Percentiles rank a stretch among this genome's conserved stretches.
These are phyloP conservation scores for Beauveria asiatica DNA, from an alignment of 2,329 filamentous ascomycete species.

Conservation along the genomic window DNA sequence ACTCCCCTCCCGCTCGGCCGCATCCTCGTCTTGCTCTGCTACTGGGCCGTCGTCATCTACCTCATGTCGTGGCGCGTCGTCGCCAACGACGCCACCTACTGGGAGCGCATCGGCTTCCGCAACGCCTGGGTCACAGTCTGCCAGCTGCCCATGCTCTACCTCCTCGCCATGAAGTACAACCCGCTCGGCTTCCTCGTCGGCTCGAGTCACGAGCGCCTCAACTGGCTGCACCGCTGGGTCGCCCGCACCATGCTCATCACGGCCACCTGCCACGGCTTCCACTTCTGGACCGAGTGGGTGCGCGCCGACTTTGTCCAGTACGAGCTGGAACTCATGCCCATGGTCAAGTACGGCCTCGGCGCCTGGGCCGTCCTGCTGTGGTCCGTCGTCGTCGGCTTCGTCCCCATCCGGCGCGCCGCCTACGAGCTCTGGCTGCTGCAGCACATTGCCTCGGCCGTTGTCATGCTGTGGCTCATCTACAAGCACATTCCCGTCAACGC, in stretches of 20 bases:
- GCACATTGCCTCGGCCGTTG: slow-evolving; percentile 52
- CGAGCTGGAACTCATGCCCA: slow-evolving; percentile 52
- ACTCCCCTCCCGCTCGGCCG: slow-evolving; percentile 52
- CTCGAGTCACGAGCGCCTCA: slow-evolving; percentile 58
- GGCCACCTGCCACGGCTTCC: slow-evolving; percentile 59
- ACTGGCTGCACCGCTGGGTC: slow-evolving; percentile 68
- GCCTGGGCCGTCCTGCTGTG: slow-evolving; percentile 59
- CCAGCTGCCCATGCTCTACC: slow-evolving; percentile 56
- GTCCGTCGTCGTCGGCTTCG: slow-evolving; percentile 54
- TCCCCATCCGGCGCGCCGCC: slow-evolving; percentile 54
- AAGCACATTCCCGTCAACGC: slow-evolving; percentile 53
- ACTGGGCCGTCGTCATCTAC: slow-evolving; percentile 51
- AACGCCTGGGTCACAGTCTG: slow-evolving; percentile 59
- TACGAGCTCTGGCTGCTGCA: slow-evolving; percentile 66
- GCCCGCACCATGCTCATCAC: slow-evolving; percentile 61
- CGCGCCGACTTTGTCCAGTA: slow-evolving; percentile 48
- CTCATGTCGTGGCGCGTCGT: slow-evolving; percentile 45
- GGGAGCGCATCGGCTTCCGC: slow-evolving; percentile 58
- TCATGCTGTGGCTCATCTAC: slow-evolving; percentile 56
- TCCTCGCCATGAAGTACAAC: slow-evolving; percentile 52
- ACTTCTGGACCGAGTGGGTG: slow-evolving; percentile 59
- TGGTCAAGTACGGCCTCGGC: slow-evolving; percentile 58
- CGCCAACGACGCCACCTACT: slow-evolving; percentile 45
- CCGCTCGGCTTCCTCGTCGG: slow-evolving; percentile 53
- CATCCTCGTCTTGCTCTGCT: slow-evolving; percentile 42